Percentiles rank a stretch among this genome's conserved stretches.
Evolutionary conservation across 495 filamentous ascomycete genomes (phyloP).

Genomic region (Aspergillus sclerotiicarbonarius): DNA sequence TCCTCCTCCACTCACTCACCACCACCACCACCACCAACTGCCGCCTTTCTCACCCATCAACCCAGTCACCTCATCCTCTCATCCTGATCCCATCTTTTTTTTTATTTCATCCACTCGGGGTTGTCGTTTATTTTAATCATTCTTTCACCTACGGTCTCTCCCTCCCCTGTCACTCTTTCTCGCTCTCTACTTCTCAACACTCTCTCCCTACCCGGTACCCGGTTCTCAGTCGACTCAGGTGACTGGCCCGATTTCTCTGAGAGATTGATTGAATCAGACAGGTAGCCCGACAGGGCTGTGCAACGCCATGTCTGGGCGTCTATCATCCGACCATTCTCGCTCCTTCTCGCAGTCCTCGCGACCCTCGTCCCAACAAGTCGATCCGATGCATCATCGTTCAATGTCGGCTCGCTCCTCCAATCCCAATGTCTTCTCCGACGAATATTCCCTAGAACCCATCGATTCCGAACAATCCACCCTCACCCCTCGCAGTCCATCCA

Average conservation of each 20-base stretch:
- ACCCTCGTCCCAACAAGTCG: constrained; percentile 26
- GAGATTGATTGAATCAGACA: constrained; percentile 24
- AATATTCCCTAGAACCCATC: constrained; percentile 48
- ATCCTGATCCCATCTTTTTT: background rate
- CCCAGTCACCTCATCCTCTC: background rate
- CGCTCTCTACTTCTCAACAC: too few species aligned
- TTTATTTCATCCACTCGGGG: background rate
- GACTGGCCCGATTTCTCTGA: constrained; percentile 14
- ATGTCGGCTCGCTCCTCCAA: constrained; percentile 40
- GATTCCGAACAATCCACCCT: constrained; percentile 36
- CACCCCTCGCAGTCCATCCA: constrained; percentile 30
- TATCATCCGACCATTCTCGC: constrained; percentile 44
- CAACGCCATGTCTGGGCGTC: constrained; percentile 46
- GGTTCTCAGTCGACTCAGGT: constrained; percentile 18
- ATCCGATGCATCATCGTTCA: constrained; percentile 36
- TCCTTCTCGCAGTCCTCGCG: constrained; percentile 40
- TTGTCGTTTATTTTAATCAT: background rate
- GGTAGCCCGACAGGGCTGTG: constrained; percentile 47
- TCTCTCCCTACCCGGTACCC: constrained; percentile 12
- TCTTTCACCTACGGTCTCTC: background rate
- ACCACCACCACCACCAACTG: background rate
- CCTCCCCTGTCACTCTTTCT: background rate
- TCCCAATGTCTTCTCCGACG: constrained; percentile 54
- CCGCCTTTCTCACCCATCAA: constrained; percentile 2
- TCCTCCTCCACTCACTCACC: background rate